Conservation (phyloP, 1,284 basidiomycete species). For the Anthracocystis setariae region DNA sequence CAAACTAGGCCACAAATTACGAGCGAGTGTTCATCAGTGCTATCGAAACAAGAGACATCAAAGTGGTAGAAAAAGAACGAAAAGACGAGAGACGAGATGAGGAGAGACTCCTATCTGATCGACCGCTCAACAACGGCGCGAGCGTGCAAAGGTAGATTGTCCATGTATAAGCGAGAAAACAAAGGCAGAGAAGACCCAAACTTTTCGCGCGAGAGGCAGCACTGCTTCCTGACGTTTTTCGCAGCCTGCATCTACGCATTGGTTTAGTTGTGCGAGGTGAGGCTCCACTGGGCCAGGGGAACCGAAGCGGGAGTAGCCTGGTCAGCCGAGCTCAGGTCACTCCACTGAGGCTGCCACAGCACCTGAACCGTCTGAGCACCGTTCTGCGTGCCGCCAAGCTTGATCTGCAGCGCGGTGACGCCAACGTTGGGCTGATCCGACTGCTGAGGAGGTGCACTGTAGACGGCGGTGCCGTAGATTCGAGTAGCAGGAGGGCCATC, state of each 20-base stretch:
- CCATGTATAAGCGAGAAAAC: constrained; percentile 9
- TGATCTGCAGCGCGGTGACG: constrained; percentile 82
- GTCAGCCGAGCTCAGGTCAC: constrained; percentile 49
- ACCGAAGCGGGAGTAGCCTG: constrained; percentile 57
- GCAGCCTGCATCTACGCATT: neutral
- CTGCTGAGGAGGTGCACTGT: constrained; percentile 71
- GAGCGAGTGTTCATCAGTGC: constrained; percentile 11
- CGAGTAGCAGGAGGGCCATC: constrained; percentile 40
- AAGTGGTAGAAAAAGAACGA: neutral
- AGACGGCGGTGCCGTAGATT: constrained; percentile 74
- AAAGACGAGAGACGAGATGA: neutral
- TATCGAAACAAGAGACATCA: neutral
- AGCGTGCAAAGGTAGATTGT: constrained; percentile 9
- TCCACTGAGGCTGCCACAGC: constrained; percentile 67
- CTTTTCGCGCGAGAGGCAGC: neutral
- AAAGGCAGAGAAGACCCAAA: neutral
- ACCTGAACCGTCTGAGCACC: constrained; percentile 70
- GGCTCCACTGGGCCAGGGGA: constrained; percentile 57
- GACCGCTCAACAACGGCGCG: constrained; percentile 10
- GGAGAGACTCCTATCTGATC: constrained; percentile 2
- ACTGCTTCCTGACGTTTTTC: neutral
- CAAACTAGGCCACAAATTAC: constrained; percentile 1
- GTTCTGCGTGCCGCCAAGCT: constrained; percentile 68
- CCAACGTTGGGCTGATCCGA: constrained; percentile 80
- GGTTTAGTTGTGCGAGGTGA: constrained; percentile 61